Conservation (phyloP, 139 green algal genomes). For the Picochlorum sp. region DNA sequence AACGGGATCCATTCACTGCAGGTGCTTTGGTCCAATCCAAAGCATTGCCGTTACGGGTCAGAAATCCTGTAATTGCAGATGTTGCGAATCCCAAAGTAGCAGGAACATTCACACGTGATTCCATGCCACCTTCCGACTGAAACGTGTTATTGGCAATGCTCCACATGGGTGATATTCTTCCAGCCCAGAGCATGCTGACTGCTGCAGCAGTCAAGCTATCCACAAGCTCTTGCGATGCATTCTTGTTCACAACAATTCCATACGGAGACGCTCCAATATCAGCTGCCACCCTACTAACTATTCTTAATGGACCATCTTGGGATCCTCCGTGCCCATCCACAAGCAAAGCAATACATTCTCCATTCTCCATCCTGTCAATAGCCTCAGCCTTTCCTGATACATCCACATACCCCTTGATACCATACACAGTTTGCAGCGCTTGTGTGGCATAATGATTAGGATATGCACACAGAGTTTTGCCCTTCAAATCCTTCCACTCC, state of each 20-base stretch:
- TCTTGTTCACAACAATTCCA: slow-evolving; percentile 1
- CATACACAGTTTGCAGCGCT: background rate
- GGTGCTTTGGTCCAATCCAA: background rate
- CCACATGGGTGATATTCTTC: background rate
- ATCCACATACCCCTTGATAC: background rate
- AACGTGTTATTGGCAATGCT: background rate
- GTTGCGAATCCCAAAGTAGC: background rate
- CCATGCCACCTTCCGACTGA: background rate
- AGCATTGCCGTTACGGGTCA: background rate
- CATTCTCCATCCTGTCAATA: background rate
- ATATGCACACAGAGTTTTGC: background rate
- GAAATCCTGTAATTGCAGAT: background rate
- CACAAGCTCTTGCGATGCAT: background rate
- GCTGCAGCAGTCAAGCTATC: background rate
- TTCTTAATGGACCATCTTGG: background rate
- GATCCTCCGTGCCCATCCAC: background rate
- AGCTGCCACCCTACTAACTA: background rate
- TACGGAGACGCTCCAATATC: background rate
- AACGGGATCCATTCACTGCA: background rate
- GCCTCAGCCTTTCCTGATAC: background rate
- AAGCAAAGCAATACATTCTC: background rate
- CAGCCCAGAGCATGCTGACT: slow-evolving; percentile 1
- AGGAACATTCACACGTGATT: background rate
- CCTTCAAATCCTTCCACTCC: background rate
- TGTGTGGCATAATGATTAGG: background rate